Base-by-base conservation (phyloP, 108 stramenopile genomes). In the Parietichytrium sp. region DNA sequence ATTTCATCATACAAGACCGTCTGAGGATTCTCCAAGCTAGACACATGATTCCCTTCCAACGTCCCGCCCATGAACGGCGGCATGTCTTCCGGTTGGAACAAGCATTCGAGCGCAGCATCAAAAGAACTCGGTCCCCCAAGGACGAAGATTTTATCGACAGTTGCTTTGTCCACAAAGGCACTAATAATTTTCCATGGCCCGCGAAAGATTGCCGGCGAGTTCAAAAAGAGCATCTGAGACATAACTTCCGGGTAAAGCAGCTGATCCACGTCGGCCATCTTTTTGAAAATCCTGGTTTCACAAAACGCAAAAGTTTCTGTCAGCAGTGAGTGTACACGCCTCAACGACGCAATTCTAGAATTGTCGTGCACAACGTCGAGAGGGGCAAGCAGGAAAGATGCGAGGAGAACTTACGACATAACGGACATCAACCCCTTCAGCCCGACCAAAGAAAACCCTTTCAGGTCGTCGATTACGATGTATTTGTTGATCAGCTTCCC, bases 391-490 rank as follows among this genome's bases (percentile, higher is more conserved):
- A n/a, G n/a, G n/a, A n/a, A n/a, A n/a, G n/a, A n/a, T n/a, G n/a
- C n/a, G n/a, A n/a, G n/a, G n/a, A n/a, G n/a, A n/a, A n/a, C n/a
- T n/a, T n/a, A n/a, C n/a, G n/a, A n/a, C n/a, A n/a, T n/a, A n/a
- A n/a, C n/a, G n/a, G n/a, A n/a, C n/a, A n/a, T n/a, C 29, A 72
- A n/a, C 38, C 61, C 61, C 7, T 7, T 25, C 10, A 72, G 36
- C n/a, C 61, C 61, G 20, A 45, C 38, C 10, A 72, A 42, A 20
- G 20, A 45, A 25, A 72, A 42, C 16, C 61, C 61, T 42, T 72
- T 72, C 23, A 72, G 61, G 25, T 72, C 61, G 42, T 72, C 61
- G 20, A 72, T 72, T 33, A 72, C 61, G 61, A 72, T 16, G 61
- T 72, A 72, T 42, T 72, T 72, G 61, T 72, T 72, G 20, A 72